These are phyloP conservation scores for Aspergillus hiratsukae DNA, from an alignment of 2,329 filamentous ascomycete genomes.

Conservation along the genomic window DNA sequence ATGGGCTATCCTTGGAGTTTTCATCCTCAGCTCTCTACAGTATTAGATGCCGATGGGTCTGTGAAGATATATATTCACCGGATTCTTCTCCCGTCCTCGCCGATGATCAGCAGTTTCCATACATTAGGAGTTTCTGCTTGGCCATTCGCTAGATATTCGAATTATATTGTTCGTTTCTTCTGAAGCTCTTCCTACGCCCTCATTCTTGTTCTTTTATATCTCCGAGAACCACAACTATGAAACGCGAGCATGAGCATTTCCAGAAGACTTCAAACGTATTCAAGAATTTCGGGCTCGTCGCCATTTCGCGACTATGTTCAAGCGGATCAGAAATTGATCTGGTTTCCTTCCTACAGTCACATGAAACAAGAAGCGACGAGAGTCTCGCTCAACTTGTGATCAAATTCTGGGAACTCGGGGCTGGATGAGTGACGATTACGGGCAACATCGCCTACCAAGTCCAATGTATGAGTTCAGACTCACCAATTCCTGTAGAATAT, in stretches of 20 bases:
- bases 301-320: too few relatives aligned
- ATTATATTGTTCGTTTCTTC: not conserved
- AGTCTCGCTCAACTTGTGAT: too few relatives aligned
- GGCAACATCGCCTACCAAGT: too few relatives aligned
- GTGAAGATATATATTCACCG: not conserved
- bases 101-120: not conserved
- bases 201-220: not conserved
- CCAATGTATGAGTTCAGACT: too few relatives aligned
- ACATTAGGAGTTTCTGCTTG: not conserved
- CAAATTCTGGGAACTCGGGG: too few relatives aligned
- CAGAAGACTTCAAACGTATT: not conserved
- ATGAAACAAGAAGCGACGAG: too few relatives aligned
- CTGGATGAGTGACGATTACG: too few relatives aligned
- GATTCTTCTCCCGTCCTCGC: not conserved
- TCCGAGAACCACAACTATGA: not conserved
- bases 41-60: not conserved
- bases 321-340: too few relatives aligned
- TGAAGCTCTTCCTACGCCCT: not conserved
- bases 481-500: not conserved
- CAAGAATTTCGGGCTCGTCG: not conserved
- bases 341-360: too few relatives aligned
- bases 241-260: not conserved
- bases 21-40: not conserved
- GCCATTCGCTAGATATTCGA: not conserved
- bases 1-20: not conserved